A percentile compares a stretch with the other conserved stretches of the same genome.
These are phyloP conservation scores for Uronychia binucleata DNA, from an alignment of 73 alveolate genomes.

Conservation along the genomic window DNA sequence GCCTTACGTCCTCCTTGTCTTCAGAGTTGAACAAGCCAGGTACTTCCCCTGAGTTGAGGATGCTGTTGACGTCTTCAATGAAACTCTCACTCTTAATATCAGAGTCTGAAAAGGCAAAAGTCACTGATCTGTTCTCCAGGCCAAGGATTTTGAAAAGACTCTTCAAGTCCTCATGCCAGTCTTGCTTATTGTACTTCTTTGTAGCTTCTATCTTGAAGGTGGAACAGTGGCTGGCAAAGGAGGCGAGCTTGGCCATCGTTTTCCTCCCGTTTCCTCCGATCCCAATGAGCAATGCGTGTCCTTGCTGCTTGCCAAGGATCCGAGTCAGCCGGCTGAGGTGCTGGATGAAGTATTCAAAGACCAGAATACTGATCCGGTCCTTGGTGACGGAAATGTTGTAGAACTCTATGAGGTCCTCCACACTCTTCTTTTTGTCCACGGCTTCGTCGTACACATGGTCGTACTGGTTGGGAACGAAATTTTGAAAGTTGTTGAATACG, in stretches of 20 bases:
- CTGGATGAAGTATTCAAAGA: slow-evolving; percentile 87
- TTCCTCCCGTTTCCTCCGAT: slow-evolving; percentile 97
- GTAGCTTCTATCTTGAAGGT: slow-evolving; percentile 83
- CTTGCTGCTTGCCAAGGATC: slow-evolving; percentile 85
- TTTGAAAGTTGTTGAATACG: slow-evolving; percentile 37
- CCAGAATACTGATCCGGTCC: slow-evolving; percentile 76
- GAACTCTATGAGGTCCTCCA: neutral
- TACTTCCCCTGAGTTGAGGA: slow-evolving; percentile 92
- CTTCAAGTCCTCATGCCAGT: slow-evolving; percentile 91
- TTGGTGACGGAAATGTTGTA: slow-evolving; percentile 64
- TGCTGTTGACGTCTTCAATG: slow-evolving; percentile 88
- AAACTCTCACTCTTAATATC: slow-evolving; percentile 84
- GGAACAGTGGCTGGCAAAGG: slow-evolving; percentile 82
- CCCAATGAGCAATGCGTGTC: slow-evolving; percentile 90
- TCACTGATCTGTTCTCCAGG: slow-evolving; percentile 77
- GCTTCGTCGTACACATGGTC: neutral
- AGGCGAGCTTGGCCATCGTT: slow-evolving; percentile 79
- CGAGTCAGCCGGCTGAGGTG: slow-evolving; percentile 85
- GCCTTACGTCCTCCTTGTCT: slow-evolving; percentile 84
- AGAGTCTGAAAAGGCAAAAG: slow-evolving; percentile 81
- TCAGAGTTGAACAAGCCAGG: slow-evolving; percentile 89
- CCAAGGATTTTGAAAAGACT: slow-evolving; percentile 79
- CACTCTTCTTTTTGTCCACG: neutral
- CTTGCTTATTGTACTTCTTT: slow-evolving; percentile 81
- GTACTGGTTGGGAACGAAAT: slow-evolving; percentile 4